Conservation (phyloP, 73 alveolate genomes). For the Effrenium voratum region DNA sequence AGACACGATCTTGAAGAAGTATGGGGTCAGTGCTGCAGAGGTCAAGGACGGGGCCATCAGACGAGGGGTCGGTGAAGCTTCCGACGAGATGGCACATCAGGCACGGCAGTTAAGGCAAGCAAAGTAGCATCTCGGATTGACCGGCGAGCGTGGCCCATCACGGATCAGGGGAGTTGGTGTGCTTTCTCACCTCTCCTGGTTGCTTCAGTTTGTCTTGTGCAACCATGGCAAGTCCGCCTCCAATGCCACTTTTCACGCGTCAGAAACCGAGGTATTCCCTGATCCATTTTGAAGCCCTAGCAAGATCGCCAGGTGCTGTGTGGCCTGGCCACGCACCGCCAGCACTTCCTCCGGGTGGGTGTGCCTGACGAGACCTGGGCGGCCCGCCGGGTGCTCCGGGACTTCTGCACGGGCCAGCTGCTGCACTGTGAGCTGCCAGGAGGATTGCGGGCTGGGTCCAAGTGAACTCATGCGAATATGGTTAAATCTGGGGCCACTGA, state of each 20-base stretch:
- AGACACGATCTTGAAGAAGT: constrained; percentile 96
- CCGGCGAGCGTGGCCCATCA: too few relatives aligned
- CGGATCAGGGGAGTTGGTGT: too few relatives aligned
- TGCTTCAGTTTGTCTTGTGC: too few relatives aligned
- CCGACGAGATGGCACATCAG: constrained; percentile 93
- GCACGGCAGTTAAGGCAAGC: neutral
- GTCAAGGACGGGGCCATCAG: constrained; percentile 91
- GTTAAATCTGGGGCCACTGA: neutral
- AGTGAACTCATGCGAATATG: neutral
- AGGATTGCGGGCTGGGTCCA: neutral
- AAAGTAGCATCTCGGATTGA: too few relatives aligned
- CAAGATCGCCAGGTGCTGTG: constrained; percentile 96
- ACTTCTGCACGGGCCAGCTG: constrained; percentile 89
- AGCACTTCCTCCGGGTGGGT: constrained; percentile 97
- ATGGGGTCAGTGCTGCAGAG: constrained; percentile 69
- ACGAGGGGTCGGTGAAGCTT: constrained; percentile 84
- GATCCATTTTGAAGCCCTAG: too few relatives aligned
- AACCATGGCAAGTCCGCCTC: too few relatives aligned
- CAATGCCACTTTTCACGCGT: too few relatives aligned
- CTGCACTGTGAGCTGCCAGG: constrained; percentile 84
- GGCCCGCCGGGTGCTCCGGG: constrained; percentile 64
- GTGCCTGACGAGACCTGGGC: constrained; percentile 96
- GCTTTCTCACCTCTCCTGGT: too few relatives aligned
- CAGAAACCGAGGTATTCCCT: too few relatives aligned
- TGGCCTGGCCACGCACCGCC: constrained; percentile 96